Evolutionary conservation across 169 alveolate species (phyloP), one percentile per base, ranked within the genome.

Genomic region (Cryptosporidium canis): DNA sequence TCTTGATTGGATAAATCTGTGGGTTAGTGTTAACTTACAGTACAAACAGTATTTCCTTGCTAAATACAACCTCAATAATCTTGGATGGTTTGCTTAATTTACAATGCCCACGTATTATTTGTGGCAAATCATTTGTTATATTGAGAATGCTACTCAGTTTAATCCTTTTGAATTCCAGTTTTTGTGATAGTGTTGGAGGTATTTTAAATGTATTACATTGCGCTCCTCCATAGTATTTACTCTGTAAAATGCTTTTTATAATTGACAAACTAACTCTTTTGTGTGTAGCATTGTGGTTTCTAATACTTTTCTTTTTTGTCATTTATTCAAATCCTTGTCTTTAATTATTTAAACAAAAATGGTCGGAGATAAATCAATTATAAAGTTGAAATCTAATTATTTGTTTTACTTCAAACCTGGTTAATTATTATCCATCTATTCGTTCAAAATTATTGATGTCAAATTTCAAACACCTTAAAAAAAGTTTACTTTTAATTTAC

Each of bases 81-180:
- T 77, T 77, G 12, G 87, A 51, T 24, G 87, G 72, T 55, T 77
- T 77, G 44, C 87, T 77, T 43, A 77, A 43, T 58, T 77, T 77
- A 45, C 71, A 77, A 45, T 77, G 87, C 3, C 87, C 87, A 41
- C 87, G 70, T 58, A 77, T 77, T 61, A 43, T 66, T 61, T 77
- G 87, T 24, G 87, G 87, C 24, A 77, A 55, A 77, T 77, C 87
- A 61, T 56, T 77, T 18, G 72, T 77, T 29, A 77, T 77, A 77
- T 77, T 39, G 35, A 77, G 27, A 21, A 77, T 43, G 35, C 87
- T 58, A 55, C 71, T 77, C 8, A 77, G 45, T 31, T 43, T 77
- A 61, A 77, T 55, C 16, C 77, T 56, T 31, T 77, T 77, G 27
- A 77, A 77, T 55, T 77, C 87, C 45, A 77, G 24, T 29, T 58